phyloP scores from a whole-genome alignment of 331 rosid species.

The Quercus phellos region DNA sequence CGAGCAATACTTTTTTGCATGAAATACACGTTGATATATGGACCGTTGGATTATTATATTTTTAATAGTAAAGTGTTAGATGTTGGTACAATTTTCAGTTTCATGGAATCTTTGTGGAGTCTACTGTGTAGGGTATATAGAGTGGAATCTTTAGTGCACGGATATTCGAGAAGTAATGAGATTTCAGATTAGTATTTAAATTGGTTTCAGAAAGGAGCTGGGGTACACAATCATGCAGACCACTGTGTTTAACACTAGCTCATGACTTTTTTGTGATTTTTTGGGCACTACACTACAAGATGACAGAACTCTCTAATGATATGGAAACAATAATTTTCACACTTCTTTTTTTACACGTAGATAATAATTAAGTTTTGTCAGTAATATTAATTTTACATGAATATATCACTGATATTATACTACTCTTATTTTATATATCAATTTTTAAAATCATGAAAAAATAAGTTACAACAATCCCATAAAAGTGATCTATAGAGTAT shows the following conservation, averaged over 20 bases:
- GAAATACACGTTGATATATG: slow-evolving; percentile 14
- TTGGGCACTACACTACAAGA: slow-evolving; percentile 54
- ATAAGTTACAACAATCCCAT: no score
- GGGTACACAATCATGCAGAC: slow-evolving; percentile 38
- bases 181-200: not conserved
- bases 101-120: not conserved
- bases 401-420: no score
- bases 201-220: not conserved
- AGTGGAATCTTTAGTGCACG: slow-evolving; percentile 29
- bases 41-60: not conserved
- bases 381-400: no score
- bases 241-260: slow-evolving; percentile 38
- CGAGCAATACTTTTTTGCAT: slow-evolving; percentile 18
- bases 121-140: not conserved
- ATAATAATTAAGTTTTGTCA: no score
- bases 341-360: no score
- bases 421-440: no score
- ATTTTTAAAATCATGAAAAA: no score
- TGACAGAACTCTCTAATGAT: slow-evolving; percentile 21
- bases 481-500: no score
- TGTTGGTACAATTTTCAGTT: not conserved
- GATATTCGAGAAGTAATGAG: slow-evolving; percentile 27
- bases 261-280: slow-evolving; percentile 51
- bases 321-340: no score
- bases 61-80: slow-evolving; percentile 1